Base-by-base conservation (phyloP, 768 basidiomycete species). In the Russula foetens region DNA sequence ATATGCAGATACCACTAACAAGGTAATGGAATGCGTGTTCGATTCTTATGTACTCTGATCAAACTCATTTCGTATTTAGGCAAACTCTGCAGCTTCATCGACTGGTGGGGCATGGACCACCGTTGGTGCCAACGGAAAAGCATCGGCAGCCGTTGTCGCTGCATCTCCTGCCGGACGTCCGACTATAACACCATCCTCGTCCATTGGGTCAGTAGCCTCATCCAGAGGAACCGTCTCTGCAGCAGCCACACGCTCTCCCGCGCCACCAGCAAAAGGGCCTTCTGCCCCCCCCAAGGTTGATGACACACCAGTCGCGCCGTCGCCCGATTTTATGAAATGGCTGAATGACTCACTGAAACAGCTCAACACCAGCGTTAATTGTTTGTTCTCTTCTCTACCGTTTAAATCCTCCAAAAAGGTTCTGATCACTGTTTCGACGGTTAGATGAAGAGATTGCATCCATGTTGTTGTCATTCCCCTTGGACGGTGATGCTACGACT, bases 371-470 rank as follows among this genome's bases (percentile, higher is more conserved):
- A 75, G 81, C 21, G 87, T 90, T 51, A 89, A 90, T 67, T 80
- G 90, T 91, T 69, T 58, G 80, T 69, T 23, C 31, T 29, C 39
- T 29, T 26, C 46, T 33, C 49, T 54, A 14, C 54, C 35, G 33
- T 23, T 17, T 35, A 4, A 53, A 31, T 23, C 7, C 44, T n/a
- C 31, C 43, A n/a, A n/a, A 23, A 53, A 29, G 44, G 41, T 21
- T 39, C 41, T 52, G 61, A 60, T 58, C 48, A 9, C 57, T 24
- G 24, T 35, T 26, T 24, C 19, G 29, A 8, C 43, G 35, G 41
- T 53, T 68, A 97, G 95, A 96, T 55, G 97, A 98, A 71, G 97
- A 98, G 67, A 94, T 98, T 70, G 86, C 92, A 69, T 86, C 90
- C 48, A 96, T 98, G 92, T 77, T 99, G 24, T 81, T 99, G 26